Percentiles rank a stretch among this genome's conserved stretches.
These are phyloP conservation scores for Xylaria scruposa DNA, from an alignment of 495 filamentous ascomycete species.

Conservation along the genomic window DNA sequence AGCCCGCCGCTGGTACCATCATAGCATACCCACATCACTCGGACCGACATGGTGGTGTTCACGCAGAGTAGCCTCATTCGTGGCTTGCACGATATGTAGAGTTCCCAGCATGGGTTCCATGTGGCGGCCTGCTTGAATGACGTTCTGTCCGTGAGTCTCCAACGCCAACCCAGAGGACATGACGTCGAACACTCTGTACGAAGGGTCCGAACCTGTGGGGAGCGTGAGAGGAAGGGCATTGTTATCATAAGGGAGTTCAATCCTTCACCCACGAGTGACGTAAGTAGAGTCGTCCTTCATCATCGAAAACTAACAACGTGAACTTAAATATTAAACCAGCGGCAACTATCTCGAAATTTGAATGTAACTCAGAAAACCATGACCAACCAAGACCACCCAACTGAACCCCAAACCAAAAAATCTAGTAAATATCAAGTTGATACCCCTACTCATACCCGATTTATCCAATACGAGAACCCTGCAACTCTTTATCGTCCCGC, in stretches of 20 bases:
- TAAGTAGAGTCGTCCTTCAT: constrained; percentile 12
- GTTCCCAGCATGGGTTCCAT: constrained; percentile 26
- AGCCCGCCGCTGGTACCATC: background rate
- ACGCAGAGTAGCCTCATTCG: constrained; percentile 31
- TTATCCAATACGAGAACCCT: constrained; percentile 33
- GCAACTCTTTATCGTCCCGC: constrained; percentile 37
- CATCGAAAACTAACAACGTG: background rate
- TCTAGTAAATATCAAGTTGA: constrained; percentile 26
- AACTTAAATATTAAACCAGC: constrained; percentile 20
- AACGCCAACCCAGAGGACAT: constrained; percentile 27
- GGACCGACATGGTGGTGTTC: background rate
- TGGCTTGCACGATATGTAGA: constrained; percentile 32
- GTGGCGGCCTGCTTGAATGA: constrained; percentile 37
- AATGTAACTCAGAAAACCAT: background rate
- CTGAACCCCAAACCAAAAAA: constrained; percentile 19
- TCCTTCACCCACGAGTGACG: constrained; percentile 22
- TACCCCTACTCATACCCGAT: constrained; percentile 23
- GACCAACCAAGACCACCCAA: constrained; percentile 22
- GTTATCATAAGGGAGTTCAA: background rate
- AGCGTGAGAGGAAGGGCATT: background rate
- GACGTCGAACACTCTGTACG: constrained; percentile 37
- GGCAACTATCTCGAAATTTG: background rate
- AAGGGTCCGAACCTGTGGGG: constrained; percentile 23
- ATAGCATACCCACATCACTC: constrained; percentile 2
- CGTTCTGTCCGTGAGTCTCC: constrained; percentile 28